Percentiles rank a stretch among this genome's conserved stretches.
phyloP scores from a whole-genome alignment of 192 early-diverging fungal species.

The Coemansia sp. region DNA sequence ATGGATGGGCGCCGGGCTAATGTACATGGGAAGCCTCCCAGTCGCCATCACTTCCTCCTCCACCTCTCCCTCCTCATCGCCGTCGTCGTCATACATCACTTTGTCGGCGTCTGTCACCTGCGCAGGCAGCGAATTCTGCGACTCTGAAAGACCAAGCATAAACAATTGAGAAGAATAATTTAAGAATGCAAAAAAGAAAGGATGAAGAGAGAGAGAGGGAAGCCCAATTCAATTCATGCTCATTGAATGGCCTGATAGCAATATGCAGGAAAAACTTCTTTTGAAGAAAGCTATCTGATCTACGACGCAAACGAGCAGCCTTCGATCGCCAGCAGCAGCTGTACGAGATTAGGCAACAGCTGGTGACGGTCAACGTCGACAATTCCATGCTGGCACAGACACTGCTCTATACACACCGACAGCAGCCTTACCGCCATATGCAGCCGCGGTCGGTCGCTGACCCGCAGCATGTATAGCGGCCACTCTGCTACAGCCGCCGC shows the following conservation, averaged over 20 bases:
- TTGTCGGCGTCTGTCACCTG: neutral
- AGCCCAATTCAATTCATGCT: too few relatives aligned
- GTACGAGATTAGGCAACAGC: conserved; percentile 20
- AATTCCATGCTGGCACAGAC: conserved; percentile 19
- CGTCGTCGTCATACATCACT: neutral
- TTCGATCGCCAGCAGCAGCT: conserved; percentile 40
- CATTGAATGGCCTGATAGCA: too few relatives aligned
- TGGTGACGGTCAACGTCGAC: conserved; percentile 5
- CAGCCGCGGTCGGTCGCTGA: conserved; percentile 6
- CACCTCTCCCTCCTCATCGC: too few relatives aligned
- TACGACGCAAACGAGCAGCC: conserved; percentile 27
- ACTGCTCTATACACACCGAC: conserved; percentile 23
- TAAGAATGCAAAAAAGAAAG: neutral
- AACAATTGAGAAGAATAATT: neutral
- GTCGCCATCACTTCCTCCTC: neutral
- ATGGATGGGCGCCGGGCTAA: neutral
- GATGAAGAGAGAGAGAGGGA: neutral
- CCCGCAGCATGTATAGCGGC: conserved; percentile 28
- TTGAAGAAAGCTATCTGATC: neutral
- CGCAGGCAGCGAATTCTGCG: neutral
- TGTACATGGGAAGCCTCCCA: neutral
- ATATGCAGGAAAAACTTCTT: too few relatives aligned
- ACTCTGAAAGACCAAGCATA: neutral
- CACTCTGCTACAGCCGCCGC: neutral
- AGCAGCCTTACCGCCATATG: conserved; percentile 15